A percentile compares a stretch with the other conserved stretches of the same genome.
These are phyloP conservation scores for Russula sp. DNA, from an alignment of 768 basidiomycete genomes.

Conservation along the genomic window DNA sequence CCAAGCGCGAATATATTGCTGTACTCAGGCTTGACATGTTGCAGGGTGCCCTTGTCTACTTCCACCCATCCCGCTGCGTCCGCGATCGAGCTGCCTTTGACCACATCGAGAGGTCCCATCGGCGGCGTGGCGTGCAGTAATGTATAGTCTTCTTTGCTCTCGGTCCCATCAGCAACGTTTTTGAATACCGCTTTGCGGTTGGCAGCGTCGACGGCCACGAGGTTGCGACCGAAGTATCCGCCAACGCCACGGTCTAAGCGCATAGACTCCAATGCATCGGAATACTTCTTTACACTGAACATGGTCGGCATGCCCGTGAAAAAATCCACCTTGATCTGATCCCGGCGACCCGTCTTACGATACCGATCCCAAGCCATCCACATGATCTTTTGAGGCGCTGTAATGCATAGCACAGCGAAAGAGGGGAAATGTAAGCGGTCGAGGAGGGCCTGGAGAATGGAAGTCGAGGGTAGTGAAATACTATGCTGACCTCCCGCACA, in stretches of 20 bases:
- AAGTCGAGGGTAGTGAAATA: neutral
- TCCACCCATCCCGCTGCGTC: slow-evolving; percentile 88
- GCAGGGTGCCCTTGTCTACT: slow-evolving; percentile 76
- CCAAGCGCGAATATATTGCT: slow-evolving; percentile 86
- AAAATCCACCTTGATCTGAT: slow-evolving; percentile 67
- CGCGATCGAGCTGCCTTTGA: slow-evolving; percentile 73
- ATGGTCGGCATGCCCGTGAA: slow-evolving; percentile 91
- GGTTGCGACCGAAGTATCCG: slow-evolving; percentile 80
- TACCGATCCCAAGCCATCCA: slow-evolving; percentile 94
- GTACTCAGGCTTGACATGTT: slow-evolving; percentile 76
- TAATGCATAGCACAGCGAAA: neutral
- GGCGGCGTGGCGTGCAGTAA: slow-evolving; percentile 86
- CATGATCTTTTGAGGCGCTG: slow-evolving; percentile 90
- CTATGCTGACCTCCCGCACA: slow-evolving; percentile 73
- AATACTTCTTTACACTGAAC: slow-evolving; percentile 97
- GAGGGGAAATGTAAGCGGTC: neutral
- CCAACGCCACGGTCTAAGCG: slow-evolving; percentile 76
- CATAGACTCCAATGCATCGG: slow-evolving; percentile 76
- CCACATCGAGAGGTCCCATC: slow-evolving; percentile 81
- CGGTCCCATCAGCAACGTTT: slow-evolving; percentile 60
- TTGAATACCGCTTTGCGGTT: slow-evolving; percentile 84
- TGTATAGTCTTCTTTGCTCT: slow-evolving; percentile 72
- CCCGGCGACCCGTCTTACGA: slow-evolving; percentile 54
- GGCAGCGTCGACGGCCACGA: slow-evolving; percentile 67
- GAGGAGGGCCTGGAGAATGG: neutral